Evolutionary conservation across 495 filamentous ascomycete genomes (phyloP), one percentile per base, ranked within the genome.

Genomic region (Talaromyces nanjingensis): DNA sequence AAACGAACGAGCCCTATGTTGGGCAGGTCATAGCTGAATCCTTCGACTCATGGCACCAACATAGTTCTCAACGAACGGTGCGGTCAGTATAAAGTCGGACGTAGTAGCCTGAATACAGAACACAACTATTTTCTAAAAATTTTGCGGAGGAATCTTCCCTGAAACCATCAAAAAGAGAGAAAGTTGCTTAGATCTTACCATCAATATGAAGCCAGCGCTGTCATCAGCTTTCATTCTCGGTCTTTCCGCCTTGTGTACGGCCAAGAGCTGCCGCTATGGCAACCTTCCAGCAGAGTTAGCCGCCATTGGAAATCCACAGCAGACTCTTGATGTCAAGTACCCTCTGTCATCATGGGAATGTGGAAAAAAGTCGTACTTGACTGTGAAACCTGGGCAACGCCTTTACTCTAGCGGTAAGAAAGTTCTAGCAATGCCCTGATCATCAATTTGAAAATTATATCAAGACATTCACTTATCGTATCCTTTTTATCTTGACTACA

Each of bases 201-300:
- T 39, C 18, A 72, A 64, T 11, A 67, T 52, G 47, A 52, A 52
- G n/a, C 5, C 47, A 52, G 18, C 14, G 5, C 33, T 34, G 9
- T 34, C 33, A 34, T 34, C 33, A 9, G n/a, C 47, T 52, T 52
- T 24, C 9, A 18, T 20, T 0, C 47, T 52, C 47, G n/a, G 47
- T 11, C 47, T 52, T 52, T 11, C 9, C 47, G 8, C n/a, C n/a
- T 22, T 52, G n/a, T 18, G n/a, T 52, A 5, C n/a, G 6, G 47
- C 22, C 11, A 20, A 18, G 22, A 22, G 47, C 47, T 52, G n/a
- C 47, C n/a, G 18, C 6, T 20, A 52, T 24, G 33, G 6, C 16
- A 60, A 60, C 29, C 11, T 60, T 18, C 57, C 57, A 22, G n/a
- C 33, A 20, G 57, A 34, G 12, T 24, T 60, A n/a, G 14, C 57